Evolutionary conservation across 768 basidiomycete species (phyloP).

Genomic region (Podaxis sp.): DNA sequence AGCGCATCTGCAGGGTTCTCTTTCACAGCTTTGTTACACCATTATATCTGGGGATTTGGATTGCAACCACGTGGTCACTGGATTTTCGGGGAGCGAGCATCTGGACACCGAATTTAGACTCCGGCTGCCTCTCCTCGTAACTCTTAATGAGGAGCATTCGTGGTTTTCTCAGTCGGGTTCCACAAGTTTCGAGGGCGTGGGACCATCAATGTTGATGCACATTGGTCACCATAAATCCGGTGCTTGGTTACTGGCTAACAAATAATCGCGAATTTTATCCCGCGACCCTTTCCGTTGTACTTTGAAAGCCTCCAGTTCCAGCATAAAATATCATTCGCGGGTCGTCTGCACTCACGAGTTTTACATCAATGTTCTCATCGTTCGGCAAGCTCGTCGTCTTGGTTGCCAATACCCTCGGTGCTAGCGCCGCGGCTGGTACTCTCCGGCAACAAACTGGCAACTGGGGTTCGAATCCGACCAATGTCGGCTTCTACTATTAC

Average conservation of each 20-base stretch:
- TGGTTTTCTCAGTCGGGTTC: background rate
- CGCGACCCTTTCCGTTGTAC: background rate
- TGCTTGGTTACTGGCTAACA: background rate
- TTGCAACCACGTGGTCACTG: no score
- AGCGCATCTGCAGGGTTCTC: no score
- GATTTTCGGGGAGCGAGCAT: no score
- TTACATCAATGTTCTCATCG: background rate
- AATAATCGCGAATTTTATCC: background rate
- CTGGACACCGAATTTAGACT: no score
- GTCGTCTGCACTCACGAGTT: background rate
- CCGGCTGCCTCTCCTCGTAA: no score
- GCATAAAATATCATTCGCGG: background rate
- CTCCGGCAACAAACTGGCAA: constrained; percentile 38
- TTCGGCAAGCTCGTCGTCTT: background rate
- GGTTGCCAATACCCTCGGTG: constrained; percentile 16
- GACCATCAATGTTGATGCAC: background rate
- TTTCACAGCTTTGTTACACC: no score
- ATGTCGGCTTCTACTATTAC: constrained; percentile 48
- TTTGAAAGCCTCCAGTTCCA: no score
- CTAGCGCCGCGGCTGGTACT: constrained; percentile 27
- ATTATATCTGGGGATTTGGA: no score
- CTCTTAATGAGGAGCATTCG: background rate
- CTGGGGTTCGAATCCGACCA: constrained; percentile 53
- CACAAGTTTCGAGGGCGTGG: background rate
- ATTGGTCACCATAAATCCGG: background rate